These are phyloP conservation scores for Vachellia collinsii DNA, from an alignment of 306 rosid genomes.

Conservation along the genomic window DNA sequence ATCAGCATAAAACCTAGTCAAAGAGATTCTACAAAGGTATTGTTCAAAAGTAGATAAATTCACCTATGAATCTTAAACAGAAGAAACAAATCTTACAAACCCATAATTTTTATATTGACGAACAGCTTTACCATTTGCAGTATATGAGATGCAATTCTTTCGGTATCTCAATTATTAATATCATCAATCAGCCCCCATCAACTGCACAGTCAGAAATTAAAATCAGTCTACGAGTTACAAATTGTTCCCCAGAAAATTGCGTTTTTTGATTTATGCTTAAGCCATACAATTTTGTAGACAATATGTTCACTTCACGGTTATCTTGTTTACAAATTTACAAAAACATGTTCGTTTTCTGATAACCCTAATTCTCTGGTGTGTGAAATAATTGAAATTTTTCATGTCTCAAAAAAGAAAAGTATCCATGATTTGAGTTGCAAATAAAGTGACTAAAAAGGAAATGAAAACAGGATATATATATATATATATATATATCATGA, in stretches of 20 bases:
- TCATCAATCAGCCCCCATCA: constrained; percentile 72
- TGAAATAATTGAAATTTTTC: not conserved
- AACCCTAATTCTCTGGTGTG: not conserved
- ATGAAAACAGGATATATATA: not conserved
- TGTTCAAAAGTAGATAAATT: constrained; percentile 14
- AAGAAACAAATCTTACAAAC: not conserved
- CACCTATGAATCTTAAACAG: not conserved
- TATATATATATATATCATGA: not conserved
- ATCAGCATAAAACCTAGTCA: constrained; percentile 9
- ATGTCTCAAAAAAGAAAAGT: not conserved
- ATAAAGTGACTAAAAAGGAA: not conserved
- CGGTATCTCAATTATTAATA: constrained; percentile 12
- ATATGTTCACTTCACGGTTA: not conserved
- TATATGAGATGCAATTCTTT: constrained; percentile 20
- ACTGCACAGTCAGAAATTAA: constrained; percentile 55
- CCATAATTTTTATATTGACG: constrained; percentile 14
- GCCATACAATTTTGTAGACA: not conserved
- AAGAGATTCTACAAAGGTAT: constrained; percentile 28
- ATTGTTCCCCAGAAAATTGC: not conserved
- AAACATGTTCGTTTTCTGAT: not conserved
- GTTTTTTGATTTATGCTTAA: not conserved
- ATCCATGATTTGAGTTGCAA: not conserved
- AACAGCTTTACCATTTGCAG: constrained; percentile 6
- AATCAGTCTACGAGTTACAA: constrained; percentile 5
- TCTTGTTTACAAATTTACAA: not conserved